Evolutionary conservation across 1,139 yeast species (phyloP), one percentile per base, ranked within the genome.

Genomic region (Keqinozyma sinolaborantium): DNA sequence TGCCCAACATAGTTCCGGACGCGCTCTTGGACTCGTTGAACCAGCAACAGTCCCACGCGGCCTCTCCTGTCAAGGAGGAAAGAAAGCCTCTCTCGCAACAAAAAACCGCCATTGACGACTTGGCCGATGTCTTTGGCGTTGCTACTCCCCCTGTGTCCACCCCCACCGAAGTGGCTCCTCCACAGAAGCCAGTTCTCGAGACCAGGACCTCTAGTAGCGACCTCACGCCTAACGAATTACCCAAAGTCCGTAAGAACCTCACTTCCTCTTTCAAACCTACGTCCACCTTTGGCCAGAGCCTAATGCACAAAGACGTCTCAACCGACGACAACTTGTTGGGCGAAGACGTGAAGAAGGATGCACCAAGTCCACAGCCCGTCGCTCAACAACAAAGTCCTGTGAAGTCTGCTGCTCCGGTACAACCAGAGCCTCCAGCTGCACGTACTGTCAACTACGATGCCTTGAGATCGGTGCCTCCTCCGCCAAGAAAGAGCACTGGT

Each of bases 1-100:
- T 92, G 42, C 98, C 98, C 2, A 75, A 78, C 43, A 70, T 77
- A 7, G 73, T 79, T 28, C 85, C 86, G 3, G 73, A 72, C 24
- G 60, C 69, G 15, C 61, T 79, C 42, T 51, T 79, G 33, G 54
- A 61, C 10, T 60, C 70, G 3, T 45, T 62, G 25, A 45, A 41
- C 27, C 55, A 54, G 3, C 44, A 56, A 12, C 41, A 47, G 15
- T 25, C 16, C 16, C 19, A 26, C 8, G 13, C 26, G 10, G 31
- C 23, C 19, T 18, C 32, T 7, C 21, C 21, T 7, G 21, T 18
- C 21, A 18, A 18, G 21, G 21, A 18, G 10, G 21, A 18, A 10
- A 18, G 21, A 18, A 18, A 18, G 10, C 21, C 21, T 18, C 21
- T 18, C 10, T 10, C 7, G 21, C 21, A 18, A 18, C 57, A 58